Conservation (phyloP, 1,139 yeast species). For the Candida labiduridarum region DNA sequence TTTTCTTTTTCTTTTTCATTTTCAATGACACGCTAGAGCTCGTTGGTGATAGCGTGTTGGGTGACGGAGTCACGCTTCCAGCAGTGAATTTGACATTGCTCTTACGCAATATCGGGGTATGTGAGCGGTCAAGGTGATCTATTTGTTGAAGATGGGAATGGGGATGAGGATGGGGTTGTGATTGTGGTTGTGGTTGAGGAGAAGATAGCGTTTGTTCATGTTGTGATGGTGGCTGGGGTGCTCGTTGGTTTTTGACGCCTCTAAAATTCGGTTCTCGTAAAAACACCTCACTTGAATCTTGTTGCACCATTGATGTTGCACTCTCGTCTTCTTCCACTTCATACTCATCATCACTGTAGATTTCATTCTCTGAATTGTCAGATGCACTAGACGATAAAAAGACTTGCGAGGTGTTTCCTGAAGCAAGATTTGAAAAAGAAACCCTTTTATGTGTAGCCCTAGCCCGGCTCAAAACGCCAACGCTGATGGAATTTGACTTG, state of each 20-base stretch:
- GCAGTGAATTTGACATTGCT: constrained; percentile 11
- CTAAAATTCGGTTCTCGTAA: constrained; percentile 13
- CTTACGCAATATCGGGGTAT: constrained; percentile 1
- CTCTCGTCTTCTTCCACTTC: constrained; percentile 7
- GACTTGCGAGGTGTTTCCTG: constrained; percentile 15
- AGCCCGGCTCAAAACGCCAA: constrained; percentile 15
- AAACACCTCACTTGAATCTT: constrained; percentile 10
- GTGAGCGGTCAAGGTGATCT: not conserved
- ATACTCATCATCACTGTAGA: constrained; percentile 4
- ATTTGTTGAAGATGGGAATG: not conserved
- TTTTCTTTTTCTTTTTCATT: constrained; percentile 1
- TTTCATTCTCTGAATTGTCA: constrained; percentile 12
- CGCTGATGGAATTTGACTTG: constrained; percentile 17
- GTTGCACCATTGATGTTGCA: not conserved
- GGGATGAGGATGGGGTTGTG: not conserved
- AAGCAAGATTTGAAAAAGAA: constrained; percentile 17
- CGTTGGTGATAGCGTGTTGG: constrained; percentile 15
- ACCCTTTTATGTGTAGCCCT: constrained; percentile 14
- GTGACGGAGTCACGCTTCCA: constrained; percentile 16
- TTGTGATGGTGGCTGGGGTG: not conserved
- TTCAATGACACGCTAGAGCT: constrained; percentile 8
- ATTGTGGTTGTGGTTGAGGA: not conserved
- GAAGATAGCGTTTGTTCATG: not conserved
- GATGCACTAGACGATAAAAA: constrained; percentile 10
- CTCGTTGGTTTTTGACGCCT: not conserved